Conservation (phyloP, 2,329 filamentous ascomycete species). For the Ploettnerulaceae sp. region DNA sequence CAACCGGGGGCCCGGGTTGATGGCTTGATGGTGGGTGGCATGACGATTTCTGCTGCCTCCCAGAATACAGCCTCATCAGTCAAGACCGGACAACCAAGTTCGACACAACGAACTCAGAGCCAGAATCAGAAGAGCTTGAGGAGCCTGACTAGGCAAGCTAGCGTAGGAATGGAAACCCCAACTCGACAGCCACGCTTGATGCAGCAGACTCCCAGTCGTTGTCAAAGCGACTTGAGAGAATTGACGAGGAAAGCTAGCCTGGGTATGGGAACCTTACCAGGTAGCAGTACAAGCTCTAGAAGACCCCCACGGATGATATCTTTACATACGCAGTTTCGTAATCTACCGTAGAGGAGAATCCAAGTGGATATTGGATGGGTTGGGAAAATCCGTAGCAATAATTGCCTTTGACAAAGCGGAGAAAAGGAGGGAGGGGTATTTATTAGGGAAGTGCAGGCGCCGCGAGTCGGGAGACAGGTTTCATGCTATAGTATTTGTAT, state of each 20-base stretch:
- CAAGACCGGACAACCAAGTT: background rate
- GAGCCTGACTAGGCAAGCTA: conserved; percentile 9
- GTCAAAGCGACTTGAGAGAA: background rate
- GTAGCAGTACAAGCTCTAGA: too few species aligned
- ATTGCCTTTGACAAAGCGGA: too few species aligned
- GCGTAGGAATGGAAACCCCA: conserved; percentile 12
- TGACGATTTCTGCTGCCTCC: conserved; percentile 1
- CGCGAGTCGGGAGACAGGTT: too few species aligned
- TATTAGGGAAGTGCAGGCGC: too few species aligned
- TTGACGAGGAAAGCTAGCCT: conserved; percentile 13
- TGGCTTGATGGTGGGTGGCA: conserved; percentile 4
- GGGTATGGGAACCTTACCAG: conserved; percentile 12
- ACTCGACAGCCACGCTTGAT: background rate
- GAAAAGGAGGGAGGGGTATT: too few species aligned
- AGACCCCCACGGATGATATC: too few species aligned
- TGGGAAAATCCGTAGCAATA: too few species aligned
- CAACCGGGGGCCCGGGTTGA: background rate
- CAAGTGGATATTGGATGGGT: too few species aligned
- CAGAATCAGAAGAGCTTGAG: conserved; percentile 6
- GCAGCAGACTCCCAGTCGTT: background rate
- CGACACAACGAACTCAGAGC: background rate
- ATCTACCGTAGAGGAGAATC: too few species aligned
- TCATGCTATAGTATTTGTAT: too few species aligned
- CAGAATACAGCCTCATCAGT: background rate
- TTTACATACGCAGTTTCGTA: too few species aligned